Base-by-base conservation (phyloP, 306 rosid species). In the Ziziphus jujuba region DNA sequence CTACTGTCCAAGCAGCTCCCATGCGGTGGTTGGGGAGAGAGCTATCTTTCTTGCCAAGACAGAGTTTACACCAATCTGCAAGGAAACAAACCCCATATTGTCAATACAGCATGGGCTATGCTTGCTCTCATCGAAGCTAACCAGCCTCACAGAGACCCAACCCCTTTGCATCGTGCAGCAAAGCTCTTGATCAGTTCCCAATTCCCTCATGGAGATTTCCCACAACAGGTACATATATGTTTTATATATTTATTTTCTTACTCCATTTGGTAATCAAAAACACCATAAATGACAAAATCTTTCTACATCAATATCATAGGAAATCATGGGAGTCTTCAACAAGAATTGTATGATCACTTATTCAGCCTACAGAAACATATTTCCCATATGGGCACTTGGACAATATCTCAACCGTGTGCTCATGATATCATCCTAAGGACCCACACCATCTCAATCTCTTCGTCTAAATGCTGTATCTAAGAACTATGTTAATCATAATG, bases 371-470 rank as follows among this genome's bases (percentile, higher is more conserved):
- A 83, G 87, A 73, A 85, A 83, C 67, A 85, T 84, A 36, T 91
- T 88, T 54, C 89, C 97, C 11, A 81, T 89, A 51, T 89, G 95
- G 96, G 96, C 93, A 0, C 93, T 88, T 23, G 95, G 89, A 38
- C 84, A 85, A 31, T 75, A 75, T 48, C 61, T 48, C 57, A 73
- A 23, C 59, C 80, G 70, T 0, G 84, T 87, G 23, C 53, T 75
- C 54, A 73, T 40, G 17, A 47, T 0, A 14, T 44, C 49, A 49
- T 56, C 59, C 9, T 2, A 4, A 34, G 33, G 14, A 19, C 33
- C 20, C 17, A 19, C 55, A 16, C 17, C 22, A 0, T 5, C n/a
- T n/a, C 33, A 28, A 28, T 28, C 33, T 28, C 33, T 28, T 4
- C n/a, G n/a, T 28, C 33, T 28, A 28, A 28, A 28, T 2, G 33